phyloP scores from a whole-genome alignment of 176 grass and related monocot species.

The Elymus sibiricus region DNA sequence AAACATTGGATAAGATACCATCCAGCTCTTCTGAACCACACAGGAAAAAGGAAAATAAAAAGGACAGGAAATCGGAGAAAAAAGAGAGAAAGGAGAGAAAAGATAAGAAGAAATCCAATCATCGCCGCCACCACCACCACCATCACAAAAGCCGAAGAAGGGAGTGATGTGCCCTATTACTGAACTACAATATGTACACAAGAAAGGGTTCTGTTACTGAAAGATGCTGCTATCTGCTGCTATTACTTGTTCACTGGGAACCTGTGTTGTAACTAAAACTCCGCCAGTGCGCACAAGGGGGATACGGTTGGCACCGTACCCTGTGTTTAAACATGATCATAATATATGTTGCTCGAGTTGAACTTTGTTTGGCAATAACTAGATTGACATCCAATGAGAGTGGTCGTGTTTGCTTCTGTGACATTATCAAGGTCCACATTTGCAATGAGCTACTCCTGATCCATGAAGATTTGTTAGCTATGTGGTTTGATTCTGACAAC shows the following conservation, averaged over 20 bases:
- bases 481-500: background rate
- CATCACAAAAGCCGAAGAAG: conserved; percentile 54
- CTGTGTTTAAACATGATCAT: background rate
- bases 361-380: background rate
- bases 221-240: background rate
- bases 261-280: conserved; percentile 5
- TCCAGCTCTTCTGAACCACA: conserved; percentile 22
- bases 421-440: background rate
- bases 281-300: background rate
- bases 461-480: background rate
- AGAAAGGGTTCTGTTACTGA: background rate
- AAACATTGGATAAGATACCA: conserved; percentile 6
- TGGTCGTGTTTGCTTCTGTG: background rate
- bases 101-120: conserved; percentile 66
- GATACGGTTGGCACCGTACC: background rate
- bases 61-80: conserved; percentile 17
- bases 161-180: conserved; percentile 26
- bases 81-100: conserved; percentile 48
- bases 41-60: conserved; percentile 36
- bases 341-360: background rate
- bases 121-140: conserved; percentile 14
- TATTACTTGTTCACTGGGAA: background rate
- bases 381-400: background rate
- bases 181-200: conserved; percentile 28
- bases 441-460: background rate